Base-by-base conservation (phyloP, 306 rosid genomes). In the Fagus sylvatica region DNA sequence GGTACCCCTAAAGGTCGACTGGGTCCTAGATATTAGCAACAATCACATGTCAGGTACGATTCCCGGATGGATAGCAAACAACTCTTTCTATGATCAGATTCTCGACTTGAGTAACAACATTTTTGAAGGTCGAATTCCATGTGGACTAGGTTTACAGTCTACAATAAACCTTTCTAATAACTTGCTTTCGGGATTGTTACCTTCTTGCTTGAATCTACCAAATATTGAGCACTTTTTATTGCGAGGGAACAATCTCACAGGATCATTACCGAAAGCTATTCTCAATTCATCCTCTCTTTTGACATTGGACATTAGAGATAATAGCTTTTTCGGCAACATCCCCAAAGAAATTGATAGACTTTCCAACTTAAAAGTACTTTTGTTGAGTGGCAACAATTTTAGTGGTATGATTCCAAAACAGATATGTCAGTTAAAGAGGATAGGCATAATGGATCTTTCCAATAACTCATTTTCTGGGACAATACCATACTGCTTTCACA, bases 21-120 rank as follows among this genome's bases (percentile, higher is more conserved):
- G 0, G 3, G 0, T 43, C 2, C 0, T 81, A 16, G 7, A 13
- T 57, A 30, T 81, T 17, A 30, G 80, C 16, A 61, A 70, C 30
- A 75, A 81, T 40, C 76, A 53, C 68, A 42, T 80, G 54, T 41
- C 65, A 11, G 79, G 83, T n/a, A n/a, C 3, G 73, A 80, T 80
- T 75, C 68, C 80, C 3, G 2, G 32, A 36, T 74, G 66, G 40
- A 69, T 80, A 46, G 73, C 41, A 43, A 36, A 41, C 30, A n/a
- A 19, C 22, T 33, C 46, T 41, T 0, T 0, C 17, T 76, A 9
- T 37, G 11, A 6, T 0, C n/a, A 0, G 0, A 17, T 2, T 6
- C 10, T 80, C 67, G 40, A 74, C 1, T 7, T 75, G 53, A 34
- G 17, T 13, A 3, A 11, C 1, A 80, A 80, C 37, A 46, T 0